Evolutionary conservation across 1,139 yeast genomes (phyloP).

Genomic region (Geotrichum citri-aurantii): DNA sequence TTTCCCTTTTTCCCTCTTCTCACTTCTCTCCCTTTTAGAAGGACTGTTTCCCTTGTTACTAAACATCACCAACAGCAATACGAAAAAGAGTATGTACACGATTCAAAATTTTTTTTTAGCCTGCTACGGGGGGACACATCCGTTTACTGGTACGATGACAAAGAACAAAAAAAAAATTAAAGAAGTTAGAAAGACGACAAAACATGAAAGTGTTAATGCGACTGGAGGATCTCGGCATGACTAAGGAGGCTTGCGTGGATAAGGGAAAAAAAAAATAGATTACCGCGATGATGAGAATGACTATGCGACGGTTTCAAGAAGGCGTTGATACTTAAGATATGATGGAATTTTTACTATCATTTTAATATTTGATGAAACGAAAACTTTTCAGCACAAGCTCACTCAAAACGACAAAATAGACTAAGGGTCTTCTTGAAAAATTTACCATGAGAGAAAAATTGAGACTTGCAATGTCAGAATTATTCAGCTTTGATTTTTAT

Average conservation of each 20-base stretch:
- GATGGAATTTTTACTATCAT: too few species aligned
- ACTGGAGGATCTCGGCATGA: neutral
- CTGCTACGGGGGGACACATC: neutral
- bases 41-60: constrained; percentile 13
- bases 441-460: too few species aligned
- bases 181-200: too few species aligned
- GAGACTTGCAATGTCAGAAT: too few species aligned
- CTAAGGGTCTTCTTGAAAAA: too few species aligned
- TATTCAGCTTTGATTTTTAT: neutral
- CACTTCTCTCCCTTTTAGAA: neutral
- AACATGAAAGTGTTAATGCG: neutral
- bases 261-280: neutral
- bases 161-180: neutral
- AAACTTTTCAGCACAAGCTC: neutral
- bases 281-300: too few species aligned
- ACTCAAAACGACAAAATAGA: too few species aligned
- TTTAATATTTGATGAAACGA: too few species aligned
- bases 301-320: too few species aligned
- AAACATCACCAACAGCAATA: constrained; percentile 11
- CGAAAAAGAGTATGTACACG: constrained; percentile 17
- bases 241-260: neutral
- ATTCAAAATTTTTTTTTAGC: neutral
- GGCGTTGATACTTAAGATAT: too few species aligned
- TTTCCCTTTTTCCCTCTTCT: neutral
- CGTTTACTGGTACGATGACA: neutral